These are phyloP conservation scores for Steccherinum ochraceum DNA, from an alignment of 768 basidiomycete genomes.

Conservation along the genomic window DNA sequence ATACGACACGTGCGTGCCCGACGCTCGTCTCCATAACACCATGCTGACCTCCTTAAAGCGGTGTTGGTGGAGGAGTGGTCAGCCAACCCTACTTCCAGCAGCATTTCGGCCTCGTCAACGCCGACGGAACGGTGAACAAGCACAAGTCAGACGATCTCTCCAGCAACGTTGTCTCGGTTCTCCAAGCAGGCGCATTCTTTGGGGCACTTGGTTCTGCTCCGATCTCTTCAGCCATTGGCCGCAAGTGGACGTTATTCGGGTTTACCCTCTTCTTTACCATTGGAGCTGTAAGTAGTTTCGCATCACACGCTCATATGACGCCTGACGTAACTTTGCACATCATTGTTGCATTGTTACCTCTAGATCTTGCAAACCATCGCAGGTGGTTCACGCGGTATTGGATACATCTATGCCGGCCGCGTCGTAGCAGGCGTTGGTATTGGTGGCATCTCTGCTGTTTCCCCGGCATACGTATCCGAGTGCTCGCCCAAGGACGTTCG, in stretches of 20 bases:
- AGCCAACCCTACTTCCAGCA: conserved; percentile 51
- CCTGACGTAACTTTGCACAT: no score
- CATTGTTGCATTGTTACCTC: background rate
- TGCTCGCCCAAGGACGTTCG: conserved; percentile 84
- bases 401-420: conserved; percentile 74
- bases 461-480: conserved; percentile 83
- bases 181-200: conserved; percentile 87
- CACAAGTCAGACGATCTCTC: conserved; percentile 47
- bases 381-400: conserved; percentile 46
- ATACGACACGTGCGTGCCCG: conserved; percentile 61
- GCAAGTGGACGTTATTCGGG: conserved; percentile 53
- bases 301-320: conserved; percentile 2
- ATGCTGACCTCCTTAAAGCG: conserved; percentile 35
- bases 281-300: conserved; percentile 52
- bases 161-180: conserved; percentile 80
- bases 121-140: conserved; percentile 35
- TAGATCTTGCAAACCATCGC: conserved; percentile 72
- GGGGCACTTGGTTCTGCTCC: conserved; percentile 74
- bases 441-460: conserved; percentile 77
- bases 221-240: conserved; percentile 60
- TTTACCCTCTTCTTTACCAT: conserved; percentile 61
- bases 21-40: background rate
- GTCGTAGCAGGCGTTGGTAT: conserved; percentile 77
- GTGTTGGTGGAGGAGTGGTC: conserved; percentile 67
- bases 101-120: conserved; percentile 52